Evolutionary conservation across 1,284 basidiomycete genomes (phyloP).

Genomic region (Cerrena zonata): DNA sequence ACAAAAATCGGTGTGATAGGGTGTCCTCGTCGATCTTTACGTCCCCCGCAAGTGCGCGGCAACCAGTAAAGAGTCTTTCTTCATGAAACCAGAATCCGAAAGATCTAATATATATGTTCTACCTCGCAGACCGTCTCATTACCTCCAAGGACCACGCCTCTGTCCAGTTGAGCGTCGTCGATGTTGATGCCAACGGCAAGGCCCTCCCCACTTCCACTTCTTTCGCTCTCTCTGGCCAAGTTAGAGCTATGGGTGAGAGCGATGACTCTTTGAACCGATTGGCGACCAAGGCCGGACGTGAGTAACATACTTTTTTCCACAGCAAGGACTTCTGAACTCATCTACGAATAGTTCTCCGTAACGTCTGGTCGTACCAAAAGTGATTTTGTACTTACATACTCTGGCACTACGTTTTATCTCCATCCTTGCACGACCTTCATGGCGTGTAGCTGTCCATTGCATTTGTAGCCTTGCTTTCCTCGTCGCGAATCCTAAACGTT

Average conservation of each 20-base stretch:
- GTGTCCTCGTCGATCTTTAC: constrained; percentile 99
- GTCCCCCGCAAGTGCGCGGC: constrained; percentile 99
- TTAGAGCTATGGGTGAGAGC: constrained; percentile 91
- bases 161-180: constrained; percentile 91
- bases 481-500: no score
- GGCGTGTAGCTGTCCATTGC: neutral
- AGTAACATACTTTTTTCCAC: constrained; percentile 36
- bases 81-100: neutral
- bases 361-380: constrained; percentile 75
- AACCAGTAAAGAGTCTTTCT: constrained; percentile 63
- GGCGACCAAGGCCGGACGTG: constrained; percentile 91
- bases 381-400: constrained; percentile 31
- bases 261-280: constrained; percentile 97
- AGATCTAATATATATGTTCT: neutral
- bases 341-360: constrained; percentile 69
- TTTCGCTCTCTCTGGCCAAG: constrained; percentile 91
- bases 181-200: constrained; percentile 91
- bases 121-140: constrained; percentile 77
- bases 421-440: neutral
- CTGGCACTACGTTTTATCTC: constrained; percentile 6
- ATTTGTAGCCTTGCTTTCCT: no score
- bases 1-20: constrained; percentile 44
- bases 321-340: constrained; percentile 3
- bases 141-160: constrained; percentile 99
- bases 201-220: constrained; percentile 84